Evolutionary conservation across 179 eudicot species (phyloP), one percentile per base, ranked within the genome.

Genomic region (Corrigiola litoralis): DNA sequence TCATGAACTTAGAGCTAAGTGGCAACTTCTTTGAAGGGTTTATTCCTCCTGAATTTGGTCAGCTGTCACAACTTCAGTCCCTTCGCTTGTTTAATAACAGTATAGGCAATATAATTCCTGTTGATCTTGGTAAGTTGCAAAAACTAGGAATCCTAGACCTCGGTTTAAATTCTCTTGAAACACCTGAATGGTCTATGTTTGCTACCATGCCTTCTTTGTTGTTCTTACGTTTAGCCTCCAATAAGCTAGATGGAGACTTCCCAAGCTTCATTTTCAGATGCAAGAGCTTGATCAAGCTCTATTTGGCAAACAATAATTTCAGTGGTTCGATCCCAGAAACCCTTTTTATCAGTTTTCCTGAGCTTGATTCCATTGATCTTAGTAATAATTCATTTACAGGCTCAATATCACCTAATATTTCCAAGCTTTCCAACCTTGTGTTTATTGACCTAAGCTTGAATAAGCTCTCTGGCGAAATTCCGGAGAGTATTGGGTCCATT

Each of bases 141-240:
- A 74, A 72, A 56, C 46, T 86, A 61, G 32, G 62, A 73, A 40
- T 69, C 58, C 51, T 88, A 38, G 82, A 86, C n/a, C n/a, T n/a
- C n/a, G n/a, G n/a, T n/a, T n/a, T n/a, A n/a, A n/a, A n/a, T n/a
- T n/a, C n/a, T n/a, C n/a, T n/a, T n/a, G n/a, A n/a, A n/a, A n/a
- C n/a, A n/a, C 81, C 90, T 61, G 70, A 82, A 40, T 88, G 95
- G 95, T 76, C 85, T 3, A 61, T 36, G 42, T 79, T 88, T 55
- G 32, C 52, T 16, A 51, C 32, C 18, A 69, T 90, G 83, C 81
- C 90, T 31, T 33, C 61, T 17, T 66, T 88, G 58, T 79, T 66
- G 38, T 66, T 70, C 54, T 83, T 82, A 51, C 58, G 68, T 67
- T 58, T 86, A 36, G 31, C n/a, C 44, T 20, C 8, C 46, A 88